phyloP scores from a whole-genome alignment of 2,329 filamentous ascomycete species.

The Ceratocystis diversiconidia region DNA sequence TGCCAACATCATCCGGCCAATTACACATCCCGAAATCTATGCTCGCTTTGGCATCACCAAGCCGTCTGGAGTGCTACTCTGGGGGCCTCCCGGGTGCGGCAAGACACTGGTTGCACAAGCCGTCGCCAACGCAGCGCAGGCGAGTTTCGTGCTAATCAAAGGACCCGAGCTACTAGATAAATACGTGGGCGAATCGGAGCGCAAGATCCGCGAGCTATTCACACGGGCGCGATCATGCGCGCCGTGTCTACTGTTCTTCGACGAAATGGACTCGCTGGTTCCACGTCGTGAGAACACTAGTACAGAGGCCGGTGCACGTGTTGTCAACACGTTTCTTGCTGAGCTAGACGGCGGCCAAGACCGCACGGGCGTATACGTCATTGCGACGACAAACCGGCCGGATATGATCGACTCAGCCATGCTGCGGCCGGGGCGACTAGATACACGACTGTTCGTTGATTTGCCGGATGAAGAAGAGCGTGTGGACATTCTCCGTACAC shows the following conservation, averaged over 20 bases:
- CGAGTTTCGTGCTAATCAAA: conserved; percentile 97
- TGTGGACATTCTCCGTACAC: conserved; percentile 68
- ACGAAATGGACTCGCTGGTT: conserved; percentile 87
- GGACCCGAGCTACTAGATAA: conserved; percentile 94
- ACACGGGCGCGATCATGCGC: conserved; percentile 70
- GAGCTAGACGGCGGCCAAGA: conserved; percentile 78
- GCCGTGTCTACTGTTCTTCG: conserved; percentile 94
- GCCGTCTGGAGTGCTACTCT: conserved; percentile 79
- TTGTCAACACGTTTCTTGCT: conserved; percentile 89
- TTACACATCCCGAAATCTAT: conserved; percentile 67
- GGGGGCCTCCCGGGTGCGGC: conserved; percentile 91
- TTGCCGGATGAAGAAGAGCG: conserved; percentile 66
- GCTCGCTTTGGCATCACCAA: conserved; percentile 62
- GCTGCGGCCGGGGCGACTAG: conserved; percentile 78
- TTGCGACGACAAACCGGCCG: conserved; percentile 86
- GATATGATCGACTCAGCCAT: conserved; percentile 96
- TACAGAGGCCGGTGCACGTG: conserved; percentile 70
- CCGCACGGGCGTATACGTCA: conserved; percentile 78
- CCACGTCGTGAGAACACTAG: conserved; percentile 65
- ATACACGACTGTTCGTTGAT: conserved; percentile 79
- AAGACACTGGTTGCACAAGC: conserved; percentile 95
- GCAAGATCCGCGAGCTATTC: conserved; percentile 84
- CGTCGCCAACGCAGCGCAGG: conserved; percentile 85
- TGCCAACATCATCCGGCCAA: conserved; percentile 78
- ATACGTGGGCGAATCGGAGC: conserved; percentile 91